phyloP scores from a whole-genome alignment of 495 filamentous ascomycete genomes.

The Penicillium riverlandense region DNA sequence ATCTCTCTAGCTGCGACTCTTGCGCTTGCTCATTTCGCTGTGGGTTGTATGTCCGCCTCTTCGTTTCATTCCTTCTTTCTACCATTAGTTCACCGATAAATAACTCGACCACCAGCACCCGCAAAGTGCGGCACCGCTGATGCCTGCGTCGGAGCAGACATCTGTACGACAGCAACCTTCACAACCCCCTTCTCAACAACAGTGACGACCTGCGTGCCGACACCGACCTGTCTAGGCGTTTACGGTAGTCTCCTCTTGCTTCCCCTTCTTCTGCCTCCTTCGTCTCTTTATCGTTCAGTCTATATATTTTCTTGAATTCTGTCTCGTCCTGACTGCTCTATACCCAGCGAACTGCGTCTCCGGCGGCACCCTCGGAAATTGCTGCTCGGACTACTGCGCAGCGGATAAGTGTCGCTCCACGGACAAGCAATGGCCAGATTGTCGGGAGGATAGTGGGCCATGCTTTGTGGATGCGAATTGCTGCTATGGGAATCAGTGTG shows the following conservation, averaged over 20 bases:
- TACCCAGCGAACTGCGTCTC: constrained; percentile 5
- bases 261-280: too few species aligned
- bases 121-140: constrained; percentile 16
- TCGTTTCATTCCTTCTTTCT: too few species aligned
- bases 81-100: too few species aligned
- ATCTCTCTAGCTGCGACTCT: too few species aligned
- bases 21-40: too few species aligned
- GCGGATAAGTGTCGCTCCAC: constrained; percentile 22
- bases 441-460: constrained; percentile 17
- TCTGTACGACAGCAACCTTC: constrained; percentile 25
- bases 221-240: constrained; percentile 22
- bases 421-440: constrained; percentile 17
- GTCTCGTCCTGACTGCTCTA: not conserved
- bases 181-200: constrained; percentile 20
- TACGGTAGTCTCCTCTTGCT: constrained; percentile 17
- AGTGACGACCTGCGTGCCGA: constrained; percentile 24
- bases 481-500: constrained; percentile 21
- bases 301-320: not conserved
- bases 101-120: not conserved
- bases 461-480: constrained; percentile 17
- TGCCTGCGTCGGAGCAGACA: constrained; percentile 23
- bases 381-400: constrained; percentile 21
- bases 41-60: too few species aligned
- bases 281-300: too few species aligned
- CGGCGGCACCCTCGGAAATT: constrained; percentile 7